Evolutionary conservation across 306 rosid genomes (phyloP).

Genomic region (Betula pendula): DNA sequence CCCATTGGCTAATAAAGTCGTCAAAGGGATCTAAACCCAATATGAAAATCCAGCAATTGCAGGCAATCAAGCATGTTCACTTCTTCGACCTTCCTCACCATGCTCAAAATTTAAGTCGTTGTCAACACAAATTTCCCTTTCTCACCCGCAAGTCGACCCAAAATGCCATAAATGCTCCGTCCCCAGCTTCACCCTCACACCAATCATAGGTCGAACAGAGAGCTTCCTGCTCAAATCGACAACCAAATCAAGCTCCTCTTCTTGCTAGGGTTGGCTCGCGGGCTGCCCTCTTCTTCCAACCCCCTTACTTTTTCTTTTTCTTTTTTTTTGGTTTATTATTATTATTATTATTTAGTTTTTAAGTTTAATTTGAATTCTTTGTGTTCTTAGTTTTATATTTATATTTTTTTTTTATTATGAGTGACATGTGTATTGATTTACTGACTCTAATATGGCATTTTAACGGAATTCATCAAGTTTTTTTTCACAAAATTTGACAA

Average conservation of each 20-base stretch:
- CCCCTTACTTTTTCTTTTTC: too few species aligned
- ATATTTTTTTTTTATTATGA: too few species aligned
- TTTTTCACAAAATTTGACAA: too few species aligned
- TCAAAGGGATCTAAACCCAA: constrained; percentile 81
- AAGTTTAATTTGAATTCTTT: too few species aligned
- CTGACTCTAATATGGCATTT: too few species aligned
- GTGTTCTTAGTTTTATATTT: too few species aligned
- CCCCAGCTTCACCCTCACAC: constrained; percentile 80
- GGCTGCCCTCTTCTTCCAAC: too few species aligned
- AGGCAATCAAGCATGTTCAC: constrained; percentile 76
- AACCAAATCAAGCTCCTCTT: constrained; percentile 79
- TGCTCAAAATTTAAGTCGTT: constrained; percentile 62
- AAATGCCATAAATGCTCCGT: constrained; percentile 85
- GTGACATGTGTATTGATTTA: too few species aligned
- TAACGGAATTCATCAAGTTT: too few species aligned
- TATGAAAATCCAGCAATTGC: constrained; percentile 82
- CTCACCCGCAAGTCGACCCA: constrained; percentile 85
- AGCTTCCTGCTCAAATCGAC: constrained; percentile 66
- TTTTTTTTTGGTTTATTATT: too few species aligned
- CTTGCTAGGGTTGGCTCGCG: constrained; percentile 80
- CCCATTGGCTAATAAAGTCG: constrained; percentile 63
- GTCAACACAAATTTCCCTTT: constrained; percentile 88
- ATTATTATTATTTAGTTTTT: too few species aligned
- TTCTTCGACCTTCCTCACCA: constrained; percentile 64
- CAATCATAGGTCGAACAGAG: constrained; percentile 66